A percentile compares a stretch with the other conserved stretches of the same genome.
These are phyloP conservation scores for Ziziphus jujuba DNA, from an alignment of 306 rosid genomes.

Conservation along the genomic window DNA sequence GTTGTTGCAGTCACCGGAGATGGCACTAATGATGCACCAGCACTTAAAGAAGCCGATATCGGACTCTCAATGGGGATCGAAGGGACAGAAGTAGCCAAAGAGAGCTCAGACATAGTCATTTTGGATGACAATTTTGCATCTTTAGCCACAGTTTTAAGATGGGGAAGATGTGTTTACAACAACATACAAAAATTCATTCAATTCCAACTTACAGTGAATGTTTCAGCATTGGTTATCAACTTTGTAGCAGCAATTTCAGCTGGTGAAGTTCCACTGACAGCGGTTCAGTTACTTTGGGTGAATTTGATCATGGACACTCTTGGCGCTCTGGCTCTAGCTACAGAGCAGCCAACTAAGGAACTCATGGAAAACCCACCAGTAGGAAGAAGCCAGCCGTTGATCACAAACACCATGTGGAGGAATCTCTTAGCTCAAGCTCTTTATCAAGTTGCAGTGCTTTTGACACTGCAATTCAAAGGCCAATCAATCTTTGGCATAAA, in stretches of 20 bases:
- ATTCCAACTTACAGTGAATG: slow-evolving; percentile 35
- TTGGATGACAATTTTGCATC: slow-evolving; percentile 42
- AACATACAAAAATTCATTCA: slow-evolving; percentile 47
- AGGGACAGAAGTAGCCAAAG: no score
- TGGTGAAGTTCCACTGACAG: slow-evolving; percentile 34
- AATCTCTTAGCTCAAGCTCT: slow-evolving; percentile 35
- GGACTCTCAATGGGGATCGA: no score
- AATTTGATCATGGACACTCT: slow-evolving; percentile 39
- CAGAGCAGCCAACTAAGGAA: slow-evolving; percentile 32
- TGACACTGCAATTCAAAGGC: slow-evolving; percentile 29
- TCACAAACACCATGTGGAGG: slow-evolving; percentile 46
- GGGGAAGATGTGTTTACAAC: slow-evolving; percentile 46
- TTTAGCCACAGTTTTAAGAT: slow-evolving; percentile 26
- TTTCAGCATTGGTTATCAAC: slow-evolving; percentile 35
- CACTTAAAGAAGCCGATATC: no score
- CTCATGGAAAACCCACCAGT: slow-evolving; percentile 33
- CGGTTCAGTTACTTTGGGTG: slow-evolving; percentile 37
- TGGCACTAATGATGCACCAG: no score
- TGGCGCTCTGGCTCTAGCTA: slow-evolving; percentile 41
- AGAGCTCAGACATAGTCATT: slow-evolving; percentile 18
- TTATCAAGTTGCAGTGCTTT: slow-evolving; percentile 28
- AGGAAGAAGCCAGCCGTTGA: slow-evolving; percentile 35
- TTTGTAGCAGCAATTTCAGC: slow-evolving; percentile 36
- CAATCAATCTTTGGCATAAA: slow-evolving; percentile 22
- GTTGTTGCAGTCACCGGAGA: no score